Conservation (phyloP, 116 monocot genomes). For the Zostera marina region DNA sequence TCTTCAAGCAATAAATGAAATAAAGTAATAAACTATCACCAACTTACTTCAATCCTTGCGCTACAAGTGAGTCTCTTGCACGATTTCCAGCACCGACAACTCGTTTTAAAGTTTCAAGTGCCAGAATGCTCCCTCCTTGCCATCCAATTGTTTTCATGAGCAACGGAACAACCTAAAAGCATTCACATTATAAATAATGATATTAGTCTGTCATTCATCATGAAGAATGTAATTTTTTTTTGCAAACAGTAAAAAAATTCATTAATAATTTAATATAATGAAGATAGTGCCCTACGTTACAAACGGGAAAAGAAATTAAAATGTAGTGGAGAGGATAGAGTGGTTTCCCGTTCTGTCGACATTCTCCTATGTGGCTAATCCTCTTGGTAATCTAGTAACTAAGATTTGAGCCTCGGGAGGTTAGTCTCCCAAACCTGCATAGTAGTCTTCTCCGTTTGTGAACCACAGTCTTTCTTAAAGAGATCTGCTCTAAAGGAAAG, state of each 20-base stretch:
- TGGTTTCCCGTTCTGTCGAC: too few species aligned
- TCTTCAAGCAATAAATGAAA: neutral
- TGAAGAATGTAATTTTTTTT: conserved; percentile 1
- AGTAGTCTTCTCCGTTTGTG: too few species aligned
- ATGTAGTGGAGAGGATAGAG: too few species aligned
- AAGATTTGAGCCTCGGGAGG: too few species aligned
- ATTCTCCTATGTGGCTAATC: too few species aligned
- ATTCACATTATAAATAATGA: neutral
- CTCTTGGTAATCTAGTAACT: too few species aligned
- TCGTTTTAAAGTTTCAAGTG: conserved; percentile 93
- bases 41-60: conserved; percentile 91
- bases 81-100: conserved; percentile 97
- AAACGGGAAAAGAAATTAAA: too few species aligned
- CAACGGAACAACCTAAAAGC: conserved; percentile 83
- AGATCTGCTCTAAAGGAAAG: too few species aligned
- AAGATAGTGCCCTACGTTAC: too few species aligned
- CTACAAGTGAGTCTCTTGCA: conserved; percentile 97
- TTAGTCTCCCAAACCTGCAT: too few species aligned
- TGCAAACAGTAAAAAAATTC: neutral
- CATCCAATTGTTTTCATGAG: conserved; percentile 99
- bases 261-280: neutral
- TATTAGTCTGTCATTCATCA: too few species aligned
- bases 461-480: too few species aligned
- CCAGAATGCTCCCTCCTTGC: conserved; percentile 97
- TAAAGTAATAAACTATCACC: neutral